These are phyloP conservation scores for Rhizopus delemar DNA, from an alignment of 371 early-diverging fungal genomes.

Conservation along the genomic window DNA sequence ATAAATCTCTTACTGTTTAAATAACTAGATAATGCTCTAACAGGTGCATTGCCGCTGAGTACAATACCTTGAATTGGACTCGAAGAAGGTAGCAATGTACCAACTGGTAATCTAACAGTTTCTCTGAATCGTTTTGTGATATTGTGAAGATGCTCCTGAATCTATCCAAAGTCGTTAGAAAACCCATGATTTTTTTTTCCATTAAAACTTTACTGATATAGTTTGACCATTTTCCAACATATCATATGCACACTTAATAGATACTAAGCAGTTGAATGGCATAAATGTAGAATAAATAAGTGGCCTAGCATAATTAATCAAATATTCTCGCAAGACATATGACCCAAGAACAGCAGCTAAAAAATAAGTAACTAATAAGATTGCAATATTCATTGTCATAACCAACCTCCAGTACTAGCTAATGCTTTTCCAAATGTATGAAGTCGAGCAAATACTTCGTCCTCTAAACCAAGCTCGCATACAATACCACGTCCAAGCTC, in stretches of 20 bases:
- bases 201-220: constrained; percentile 36
- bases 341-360: constrained; percentile 75
- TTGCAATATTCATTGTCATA: neutral
- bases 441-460: constrained; percentile 71
- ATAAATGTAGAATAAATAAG: constrained; percentile 83
- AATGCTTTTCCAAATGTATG: constrained; percentile 87
- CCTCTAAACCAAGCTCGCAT: constrained; percentile 60
- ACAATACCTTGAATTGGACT: constrained; percentile 81
- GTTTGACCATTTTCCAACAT: constrained; percentile 55
- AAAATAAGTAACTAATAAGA: constrained; percentile 1
- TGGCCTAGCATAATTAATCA: constrained; percentile 84
- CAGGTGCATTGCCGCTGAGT: constrained; percentile 68
- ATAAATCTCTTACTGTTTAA: constrained; percentile 66
- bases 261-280: constrained; percentile 56
- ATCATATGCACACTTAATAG: constrained; percentile 60
- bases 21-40: constrained; percentile 57
- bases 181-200: too few relatives aligned
- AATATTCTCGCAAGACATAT: constrained; percentile 57
- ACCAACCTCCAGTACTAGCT: constrained; percentile 75
- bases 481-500: constrained; percentile 71
- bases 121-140: constrained; percentile 49
- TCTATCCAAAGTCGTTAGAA: constrained; percentile 25
- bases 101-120: constrained; percentile 47
- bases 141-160: constrained; percentile 51
- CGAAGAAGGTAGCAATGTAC: constrained; percentile 58